Base-by-base conservation (phyloP, 2,329 filamentous ascomycete genomes). In the Sclerotinia nivalis region DNA sequence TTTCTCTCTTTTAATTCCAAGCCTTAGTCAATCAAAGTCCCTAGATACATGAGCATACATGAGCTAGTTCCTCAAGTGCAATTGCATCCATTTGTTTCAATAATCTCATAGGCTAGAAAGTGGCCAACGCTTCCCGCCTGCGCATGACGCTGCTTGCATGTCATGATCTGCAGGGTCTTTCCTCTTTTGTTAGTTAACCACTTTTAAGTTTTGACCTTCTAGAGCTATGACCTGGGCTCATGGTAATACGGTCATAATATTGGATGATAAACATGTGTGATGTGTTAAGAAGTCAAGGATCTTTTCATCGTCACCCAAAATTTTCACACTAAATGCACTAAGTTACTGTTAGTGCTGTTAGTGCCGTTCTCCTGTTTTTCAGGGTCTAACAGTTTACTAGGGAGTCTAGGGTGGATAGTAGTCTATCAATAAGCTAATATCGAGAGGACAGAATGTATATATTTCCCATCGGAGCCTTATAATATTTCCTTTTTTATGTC, bases 81-180 rank as follows among this genome's bases (percentile, higher is more conserved):
- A 5, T 59, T 40, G 34, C 37, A 22, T 34, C 13, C 34, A 12
- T 34, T 34, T n/a, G 45, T 50, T 37, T 50, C 60, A 49, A 50
- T 25, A 37, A 50, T 31, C 28, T 62, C 45, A 37, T 62, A 50
- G 45, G 45, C 13, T 62, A 49, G n/a, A 34, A 62, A 62, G 25
- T 62, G 45, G 45, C 60, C 45, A 50, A 37, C 45, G 22, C 59
- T 50, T 62, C 45, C 37, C 45, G 12, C 25, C 60, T 28, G 37
- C 28, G 25, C 45, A 62, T 62, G 60, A 62, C 43, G 60, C 43
- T 25, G 31, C 10, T 31, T 22, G 28, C 43, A 62, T 49, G 28
- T 62, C 45, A 50, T 18, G 45, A 49, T 62, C 60, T 62, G 60
- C 60, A 62, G 60, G 60, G 60, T 62, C 59, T 62, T 62, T 22